A percentile compares a stretch with the other conserved stretches of the same genome.
These are phyloP conservation scores for Teratosphaeria destructans DNA, from an alignment of 2,329 filamentous ascomycete genomes.

Conservation along the genomic window DNA sequence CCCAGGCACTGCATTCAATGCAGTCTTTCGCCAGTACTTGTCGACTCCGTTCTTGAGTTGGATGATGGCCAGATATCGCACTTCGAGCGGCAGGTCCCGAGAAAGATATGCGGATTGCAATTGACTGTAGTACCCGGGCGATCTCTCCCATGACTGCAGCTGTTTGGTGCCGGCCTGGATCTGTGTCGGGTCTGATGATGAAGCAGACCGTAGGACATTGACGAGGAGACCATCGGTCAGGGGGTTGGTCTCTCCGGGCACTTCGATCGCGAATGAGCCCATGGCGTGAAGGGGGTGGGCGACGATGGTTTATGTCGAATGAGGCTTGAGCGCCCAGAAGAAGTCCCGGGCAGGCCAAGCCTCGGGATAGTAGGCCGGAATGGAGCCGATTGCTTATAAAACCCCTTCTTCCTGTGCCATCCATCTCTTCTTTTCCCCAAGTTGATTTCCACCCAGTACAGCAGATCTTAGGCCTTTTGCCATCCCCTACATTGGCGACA, in stretches of 20 bases:
- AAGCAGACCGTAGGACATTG: constrained; percentile 38
- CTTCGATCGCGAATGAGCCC: constrained; percentile 47
- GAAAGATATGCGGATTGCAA: constrained; percentile 65
- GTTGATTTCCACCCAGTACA: constrained; percentile 39
- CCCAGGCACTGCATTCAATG: constrained; percentile 54
- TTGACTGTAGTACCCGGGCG: constrained; percentile 37
- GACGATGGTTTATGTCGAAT: not conserved
- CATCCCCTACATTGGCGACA: constrained; percentile 16
- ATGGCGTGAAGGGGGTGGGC: constrained; percentile 2
- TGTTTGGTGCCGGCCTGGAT: constrained; percentile 44
- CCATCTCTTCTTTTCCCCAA: constrained; percentile 31
- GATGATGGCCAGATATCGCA: constrained; percentile 83
- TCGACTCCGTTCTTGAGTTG: constrained; percentile 96
- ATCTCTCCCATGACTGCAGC: constrained; percentile 41
- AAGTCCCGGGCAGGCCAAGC: not conserved
- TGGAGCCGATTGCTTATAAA: not conserved
- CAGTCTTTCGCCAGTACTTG: constrained; percentile 75
- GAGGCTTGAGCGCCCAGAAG: not conserved
- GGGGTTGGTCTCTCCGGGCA: constrained; percentile 65
- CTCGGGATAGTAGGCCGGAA: not conserved
- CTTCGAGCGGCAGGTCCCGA: constrained; percentile 60
- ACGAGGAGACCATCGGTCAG: constrained; percentile 39
- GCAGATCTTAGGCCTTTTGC: constrained; percentile 23
- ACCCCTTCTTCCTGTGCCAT: not conserved
- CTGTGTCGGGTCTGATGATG: constrained; percentile 37